phyloP scores from a whole-genome alignment of 257 asterid species.

The Gentiana dahurica region DNA sequence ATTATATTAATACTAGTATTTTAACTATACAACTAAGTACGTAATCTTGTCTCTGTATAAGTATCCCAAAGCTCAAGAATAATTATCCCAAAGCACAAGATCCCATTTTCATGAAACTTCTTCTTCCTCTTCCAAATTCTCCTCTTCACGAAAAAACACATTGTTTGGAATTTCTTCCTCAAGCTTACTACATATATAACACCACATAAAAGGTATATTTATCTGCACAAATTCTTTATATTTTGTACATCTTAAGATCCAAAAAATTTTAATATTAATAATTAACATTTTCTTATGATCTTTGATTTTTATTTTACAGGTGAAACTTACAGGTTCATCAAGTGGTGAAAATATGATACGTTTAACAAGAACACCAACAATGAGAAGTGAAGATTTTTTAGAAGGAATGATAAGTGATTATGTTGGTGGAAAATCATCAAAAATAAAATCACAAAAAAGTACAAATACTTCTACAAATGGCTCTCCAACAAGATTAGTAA shows the following conservation, averaged over 20 bases:
- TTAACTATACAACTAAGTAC: neutral
- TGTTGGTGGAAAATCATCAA: constrained; percentile 42
- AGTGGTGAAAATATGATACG: constrained; percentile 20
- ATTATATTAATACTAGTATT: too few species aligned
- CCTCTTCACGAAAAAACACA: too few species aligned
- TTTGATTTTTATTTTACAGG: neutral
- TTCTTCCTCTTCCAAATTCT: neutral
- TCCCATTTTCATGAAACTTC: constrained; percentile 18
- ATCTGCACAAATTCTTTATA: neutral
- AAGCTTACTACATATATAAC: neutral
- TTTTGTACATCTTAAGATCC: neutral
- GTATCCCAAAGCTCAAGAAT: constrained; percentile 9
- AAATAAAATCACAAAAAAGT: constrained; percentile 27
- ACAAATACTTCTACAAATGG: neutral
- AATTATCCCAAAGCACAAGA: constrained; percentile 10
- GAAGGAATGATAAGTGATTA: constrained; percentile 73
- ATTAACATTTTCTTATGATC: too few species aligned
- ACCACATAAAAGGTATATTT: neutral
- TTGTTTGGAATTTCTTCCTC: too few species aligned
- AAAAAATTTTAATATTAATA: too few species aligned
- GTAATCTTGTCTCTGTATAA: constrained; percentile 6
- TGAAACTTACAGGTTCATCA: neutral
- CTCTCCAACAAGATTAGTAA: constrained; percentile 39
- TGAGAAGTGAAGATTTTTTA: constrained; percentile 53
- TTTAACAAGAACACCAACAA: constrained; percentile 21